These are phyloP conservation scores for Talaromyces sp. DNA, from an alignment of 2,329 filamentous ascomycete species.

Conservation along the genomic window DNA sequence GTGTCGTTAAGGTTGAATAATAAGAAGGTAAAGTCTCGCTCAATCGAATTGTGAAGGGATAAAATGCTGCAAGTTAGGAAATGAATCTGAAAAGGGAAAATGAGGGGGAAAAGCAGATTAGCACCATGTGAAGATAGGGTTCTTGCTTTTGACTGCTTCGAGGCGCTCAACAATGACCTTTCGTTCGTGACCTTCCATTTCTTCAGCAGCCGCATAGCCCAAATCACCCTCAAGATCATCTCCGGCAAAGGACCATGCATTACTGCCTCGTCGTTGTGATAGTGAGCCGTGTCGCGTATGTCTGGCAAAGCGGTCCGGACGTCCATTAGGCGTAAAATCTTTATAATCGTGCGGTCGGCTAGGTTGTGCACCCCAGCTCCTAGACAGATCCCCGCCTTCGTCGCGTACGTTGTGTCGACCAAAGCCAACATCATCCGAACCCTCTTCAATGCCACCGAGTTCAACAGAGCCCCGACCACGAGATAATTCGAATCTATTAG, in stretches of 20 bases:
- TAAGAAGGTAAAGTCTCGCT: neutral
- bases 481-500: slow-evolving; percentile 67
- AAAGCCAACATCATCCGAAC: slow-evolving; percentile 27
- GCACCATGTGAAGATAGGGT: slow-evolving; percentile 97
- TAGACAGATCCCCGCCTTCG: slow-evolving; percentile 33
- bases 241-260: slow-evolving; percentile 52
- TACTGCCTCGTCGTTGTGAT: slow-evolving; percentile 34
- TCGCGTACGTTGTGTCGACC: slow-evolving; percentile 24
- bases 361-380: slow-evolving; percentile 31
- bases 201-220: slow-evolving; percentile 88
- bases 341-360: slow-evolving; percentile 21
- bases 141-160: slow-evolving; percentile 90
- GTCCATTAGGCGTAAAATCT: slow-evolving; percentile 16
- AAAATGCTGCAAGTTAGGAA: slow-evolving; percentile 14
- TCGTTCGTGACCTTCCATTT: slow-evolving; percentile 82
- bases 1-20: slow-evolving; percentile 5
- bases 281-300: slow-evolving; percentile 35
- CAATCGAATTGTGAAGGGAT: neutral
- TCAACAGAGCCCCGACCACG: slow-evolving; percentile 37
- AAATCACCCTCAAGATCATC: slow-evolving; percentile 87
- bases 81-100: slow-evolving; percentile 12
- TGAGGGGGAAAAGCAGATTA: slow-evolving; percentile 38
- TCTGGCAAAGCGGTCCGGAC: slow-evolving; percentile 16
- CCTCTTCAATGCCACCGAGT: slow-evolving; percentile 27
- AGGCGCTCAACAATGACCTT: slow-evolving; percentile 96